Percentiles rank a stretch among this genome's conserved stretches.
Conservation (phyloP, 2,329 filamentous ascomycete genomes). For the Pestalotiopsis sp. region DNA sequence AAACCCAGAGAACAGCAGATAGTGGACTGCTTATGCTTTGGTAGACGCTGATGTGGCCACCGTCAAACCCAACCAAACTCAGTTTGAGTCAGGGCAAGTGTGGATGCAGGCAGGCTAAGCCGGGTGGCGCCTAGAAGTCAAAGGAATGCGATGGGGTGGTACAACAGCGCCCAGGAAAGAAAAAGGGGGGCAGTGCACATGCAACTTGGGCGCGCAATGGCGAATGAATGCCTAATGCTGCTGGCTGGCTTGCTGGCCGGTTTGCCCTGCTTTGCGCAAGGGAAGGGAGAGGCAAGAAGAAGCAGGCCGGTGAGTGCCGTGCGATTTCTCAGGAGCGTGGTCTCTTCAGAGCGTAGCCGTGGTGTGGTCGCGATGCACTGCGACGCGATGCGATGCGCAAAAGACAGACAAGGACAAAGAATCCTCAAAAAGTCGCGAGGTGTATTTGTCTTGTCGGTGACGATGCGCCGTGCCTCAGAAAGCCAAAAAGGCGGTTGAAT, state of each 20-base stretch:
- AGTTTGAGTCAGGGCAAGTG: constrained; percentile 33
- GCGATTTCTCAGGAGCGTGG: background rate
- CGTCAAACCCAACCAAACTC: constrained; percentile 36
- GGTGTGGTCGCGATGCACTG: background rate
- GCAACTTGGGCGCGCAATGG: constrained; percentile 16
- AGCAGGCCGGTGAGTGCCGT: constrained; percentile 7
- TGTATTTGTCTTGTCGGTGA: background rate
- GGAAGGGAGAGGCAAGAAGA: background rate
- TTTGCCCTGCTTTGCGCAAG: background rate
- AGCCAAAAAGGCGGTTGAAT: background rate
- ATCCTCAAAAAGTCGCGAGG: background rate
- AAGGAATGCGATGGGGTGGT: constrained; percentile 24
- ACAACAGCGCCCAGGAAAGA: background rate
- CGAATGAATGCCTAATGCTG: constrained; percentile 17
- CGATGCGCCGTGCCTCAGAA: background rate
- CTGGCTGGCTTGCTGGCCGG: constrained; percentile 5
- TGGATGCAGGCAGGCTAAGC: constrained; percentile 12
- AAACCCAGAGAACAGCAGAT: constrained; percentile 23
- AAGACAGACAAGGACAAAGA: constrained; percentile 1
- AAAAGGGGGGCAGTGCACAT: constrained; percentile 15
- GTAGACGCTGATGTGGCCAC: constrained; percentile 35
- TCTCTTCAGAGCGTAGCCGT: background rate
- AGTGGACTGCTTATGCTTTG: constrained; percentile 21
- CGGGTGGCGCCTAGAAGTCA: constrained; percentile 15
- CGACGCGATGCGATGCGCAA: constrained; percentile 4